Evolutionary conservation across 305 asterid genomes (phyloP), one percentile per base, ranked within the genome.

Genomic region (Rubia tinctorum): DNA sequence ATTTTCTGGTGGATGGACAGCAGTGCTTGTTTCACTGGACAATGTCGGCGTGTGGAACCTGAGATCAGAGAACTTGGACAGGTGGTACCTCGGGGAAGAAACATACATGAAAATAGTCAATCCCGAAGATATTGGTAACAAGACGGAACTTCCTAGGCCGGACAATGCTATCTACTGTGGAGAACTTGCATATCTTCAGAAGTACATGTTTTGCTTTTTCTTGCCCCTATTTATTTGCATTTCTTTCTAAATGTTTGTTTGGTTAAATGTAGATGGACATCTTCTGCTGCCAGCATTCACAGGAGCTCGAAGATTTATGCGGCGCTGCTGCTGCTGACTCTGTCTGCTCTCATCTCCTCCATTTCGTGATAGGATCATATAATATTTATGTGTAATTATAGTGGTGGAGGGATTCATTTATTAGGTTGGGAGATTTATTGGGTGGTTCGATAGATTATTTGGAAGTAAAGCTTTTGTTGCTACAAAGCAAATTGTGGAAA

Each of bases 71-170:
- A 95, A 95, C 79, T 89, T 92, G 2, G 99, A 95, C 86, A 84
- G 97, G 73, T 92, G 97, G 99, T 89, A 95, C 82, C 91, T 92
- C 37, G 99, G 99, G 8, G 98, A 92, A 73, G 98, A 95, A 80
- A 95, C 99, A 0, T 95, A 92, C 77, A 83, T 95, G 90, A 86
- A 87, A 81, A 90, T 92, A 30, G 77, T 88, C 59, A 90, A 95
- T 70, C 98, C 97, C n/a, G 94, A 89, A 81, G 97, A 95, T 68
- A 42, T 61, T 6, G 25, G 73, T 82, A 87, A 90, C 81, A 87
- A 89, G 80, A 92, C 99, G 12, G 99, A 91, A 68, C 13, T 80
- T 45, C 96, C 91, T 4, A 83, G 78, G 25, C 99, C 99, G 0
- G 85, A 87, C 27, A 92, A 95, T 77, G 98, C 72, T 77, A 96